Base-by-base conservation (phyloP, 805 yeast genomes). In the Metschnikowia koreensis region DNA sequence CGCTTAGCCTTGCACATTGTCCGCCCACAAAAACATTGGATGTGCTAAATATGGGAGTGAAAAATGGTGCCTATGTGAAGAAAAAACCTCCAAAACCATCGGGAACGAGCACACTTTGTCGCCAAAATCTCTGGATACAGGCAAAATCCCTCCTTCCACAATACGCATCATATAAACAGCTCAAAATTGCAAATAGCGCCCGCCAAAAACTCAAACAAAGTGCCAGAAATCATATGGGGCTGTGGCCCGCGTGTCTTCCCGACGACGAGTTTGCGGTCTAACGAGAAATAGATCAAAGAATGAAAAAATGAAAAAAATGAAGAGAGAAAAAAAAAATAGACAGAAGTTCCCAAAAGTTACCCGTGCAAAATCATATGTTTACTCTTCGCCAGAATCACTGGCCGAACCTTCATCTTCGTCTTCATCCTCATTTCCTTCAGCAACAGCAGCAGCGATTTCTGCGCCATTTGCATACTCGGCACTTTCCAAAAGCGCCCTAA, bases 391-490 rank as follows among this genome's bases (percentile, higher is more conserved):
- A 16, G 74, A 67, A 9, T 66, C 74, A 12, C 61, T 78, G 22
- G 66, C 76, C 13, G 66, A 74, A 11, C 63, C 78, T 7, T 64
- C 72, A n/a, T 61, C 75, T 8, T 66, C 68, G 6, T 66, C 75
- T 38, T 65, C 47, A 3, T 15, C 38, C 17, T 33, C 36, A n/a
- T 58, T 78, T 9, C 64, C 74, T 12, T 61, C 76, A 10, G 63
- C 70, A 15, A 33, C 36, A 3, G 22, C 38, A 12, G 22, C 49
- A 9, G 2, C 12, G 34, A 31, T 31, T 39, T 64, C 73, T n/a
- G 63, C 68, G 16, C 66, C 76, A 12, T 65, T 75, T 1, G 96
- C 96, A 60, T 83, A 83, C 69, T 90, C 96, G 0, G 97, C 97
- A 51, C 89, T 82, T 61, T 90, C 87, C 57, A 93, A 76, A 33